A percentile compares a stretch with the other conserved stretches of the same genome.
Conservation (phyloP, 2,329 filamentous ascomycete genomes). For the Zasmidium cellare region DNA sequence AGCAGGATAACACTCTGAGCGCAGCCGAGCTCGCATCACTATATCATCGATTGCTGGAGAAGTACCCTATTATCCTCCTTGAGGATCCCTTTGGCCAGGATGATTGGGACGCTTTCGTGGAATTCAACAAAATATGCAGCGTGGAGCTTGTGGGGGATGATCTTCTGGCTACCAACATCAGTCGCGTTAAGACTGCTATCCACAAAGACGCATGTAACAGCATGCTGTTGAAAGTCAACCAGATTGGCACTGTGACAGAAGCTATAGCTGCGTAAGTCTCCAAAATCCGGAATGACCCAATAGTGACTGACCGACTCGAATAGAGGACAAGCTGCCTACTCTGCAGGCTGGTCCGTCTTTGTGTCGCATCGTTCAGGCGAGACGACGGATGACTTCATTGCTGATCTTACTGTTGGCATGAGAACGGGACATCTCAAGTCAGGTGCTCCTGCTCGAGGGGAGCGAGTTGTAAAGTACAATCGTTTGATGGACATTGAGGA, state of each 20-base stretch:
- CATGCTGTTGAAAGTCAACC: slow-evolving; percentile 45
- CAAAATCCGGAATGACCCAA: background rate
- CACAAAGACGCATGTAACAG: slow-evolving; percentile 43
- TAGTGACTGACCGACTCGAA: background rate
- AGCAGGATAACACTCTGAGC: slow-evolving; percentile 24
- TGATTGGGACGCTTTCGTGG: slow-evolving; percentile 40
- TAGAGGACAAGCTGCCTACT: slow-evolving; percentile 17
- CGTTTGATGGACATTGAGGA: slow-evolving; percentile 47
- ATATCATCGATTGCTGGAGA: slow-evolving; percentile 35
- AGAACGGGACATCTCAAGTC: slow-evolving; percentile 44
- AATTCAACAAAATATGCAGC: slow-evolving; percentile 36
- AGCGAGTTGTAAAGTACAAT: slow-evolving; percentile 47
- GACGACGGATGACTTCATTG: slow-evolving; percentile 47
- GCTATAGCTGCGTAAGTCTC: slow-evolving; percentile 40
- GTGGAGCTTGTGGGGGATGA: slow-evolving; percentile 45
- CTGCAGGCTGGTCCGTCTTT: slow-evolving; percentile 42
- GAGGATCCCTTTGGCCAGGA: slow-evolving; percentile 46
- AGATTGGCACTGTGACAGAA: slow-evolving; percentile 46
- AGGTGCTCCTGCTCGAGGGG: slow-evolving; percentile 42
- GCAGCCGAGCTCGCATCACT: slow-evolving; percentile 31
- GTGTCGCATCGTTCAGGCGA: slow-evolving; percentile 47
- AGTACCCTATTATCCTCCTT: slow-evolving; percentile 41
- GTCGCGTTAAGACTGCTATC: slow-evolving; percentile 37
- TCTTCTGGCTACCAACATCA: slow-evolving; percentile 42
- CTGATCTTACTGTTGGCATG: slow-evolving; percentile 43